Evolutionary conservation across 306 rosid genomes (phyloP).

Genomic region (Acmispon strigosus): DNA sequence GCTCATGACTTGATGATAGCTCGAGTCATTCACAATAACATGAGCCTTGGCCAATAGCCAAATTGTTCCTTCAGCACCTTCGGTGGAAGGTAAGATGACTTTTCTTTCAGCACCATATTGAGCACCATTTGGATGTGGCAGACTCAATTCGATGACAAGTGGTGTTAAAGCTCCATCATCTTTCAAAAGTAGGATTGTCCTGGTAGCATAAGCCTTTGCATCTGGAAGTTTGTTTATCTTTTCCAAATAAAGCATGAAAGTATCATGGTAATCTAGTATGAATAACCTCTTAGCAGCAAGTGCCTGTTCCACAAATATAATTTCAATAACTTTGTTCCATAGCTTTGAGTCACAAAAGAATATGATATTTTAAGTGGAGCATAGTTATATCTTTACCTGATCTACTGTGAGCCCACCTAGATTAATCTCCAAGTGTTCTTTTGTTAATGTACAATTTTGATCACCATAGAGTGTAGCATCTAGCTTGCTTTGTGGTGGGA

Average conservation of each 20-base stretch:
- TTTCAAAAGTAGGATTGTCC: constrained; percentile 53
- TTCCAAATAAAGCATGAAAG: constrained; percentile 43
- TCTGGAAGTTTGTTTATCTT: constrained; percentile 21
- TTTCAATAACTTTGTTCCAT: not conserved
- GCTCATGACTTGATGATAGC: constrained; percentile 5
- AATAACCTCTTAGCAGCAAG: constrained; percentile 33
- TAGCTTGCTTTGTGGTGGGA: constrained; percentile 58
- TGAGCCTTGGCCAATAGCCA: constrained; percentile 12
- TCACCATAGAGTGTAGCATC: constrained; percentile 57
- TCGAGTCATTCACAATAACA: not conserved
- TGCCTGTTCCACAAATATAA: constrained; percentile 31
- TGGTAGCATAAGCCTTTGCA: constrained; percentile 42
- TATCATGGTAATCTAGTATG: constrained; percentile 60
- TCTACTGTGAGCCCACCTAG: constrained; percentile 40
- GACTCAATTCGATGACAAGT: constrained; percentile 45
- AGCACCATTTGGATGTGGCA: constrained; percentile 47
- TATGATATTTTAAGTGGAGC: not conserved
- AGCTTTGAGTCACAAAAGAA: not conserved
- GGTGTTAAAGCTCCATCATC: constrained; percentile 58
- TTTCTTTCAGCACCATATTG: constrained; percentile 32
- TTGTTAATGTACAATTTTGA: constrained; percentile 46
- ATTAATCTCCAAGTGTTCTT: constrained; percentile 30
- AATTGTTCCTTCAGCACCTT: constrained; percentile 5
- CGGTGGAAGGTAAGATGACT: constrained; percentile 12
- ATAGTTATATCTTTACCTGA: constrained; percentile 24